Evolutionary conservation across 306 rosid species (phyloP), one percentile per base, ranked within the genome.

Genomic region (Sechiopsis laciniata): DNA sequence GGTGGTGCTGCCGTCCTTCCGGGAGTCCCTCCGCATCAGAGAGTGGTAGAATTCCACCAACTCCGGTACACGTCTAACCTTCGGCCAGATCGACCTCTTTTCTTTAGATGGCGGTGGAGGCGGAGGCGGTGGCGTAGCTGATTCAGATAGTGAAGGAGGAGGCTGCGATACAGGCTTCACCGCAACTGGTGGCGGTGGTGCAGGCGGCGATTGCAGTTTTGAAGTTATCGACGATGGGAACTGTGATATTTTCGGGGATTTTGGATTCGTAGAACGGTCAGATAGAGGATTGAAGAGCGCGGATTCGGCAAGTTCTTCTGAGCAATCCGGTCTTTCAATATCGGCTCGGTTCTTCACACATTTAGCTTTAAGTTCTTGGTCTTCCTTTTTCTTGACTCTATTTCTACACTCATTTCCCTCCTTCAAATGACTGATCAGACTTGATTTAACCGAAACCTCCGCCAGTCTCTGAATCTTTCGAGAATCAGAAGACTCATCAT

Each of bases 1-100:
- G 17, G 84, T 80, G 32, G 84, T 51, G 70, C 77, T 76, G 0
- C 88, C 71, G 5, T 93, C 97, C n/a, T 86, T 79, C 48, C 96
- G 80, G 0, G 93, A 82, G 56, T 93, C 98, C 51, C 98, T 84
- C 32, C 98, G 78, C 96, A 88, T 90, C 75, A 93, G 72, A 0
- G 98, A 90, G 73, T 93, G 98, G 71, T 93, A 93, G 74, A 93
- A 90, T 85, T 90, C 98, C 24, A 86, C 97, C 54, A 93, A 96
- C 80, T 93, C 98, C 40, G 96, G 98, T 9, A 84, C 96, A 74
- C 93, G 80, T 70, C 89, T 82, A 48, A 92, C 93, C 75, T 87
- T 90, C 21, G 85, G 81, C 56, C 86, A 55, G 64, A 61, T 71
- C 12, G 22, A 20, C 76, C 59, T 85, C 19, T 69, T 77, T 3